Base-by-base conservation (phyloP, 345 rosid species). In the Crucihimalaya himalaica region DNA sequence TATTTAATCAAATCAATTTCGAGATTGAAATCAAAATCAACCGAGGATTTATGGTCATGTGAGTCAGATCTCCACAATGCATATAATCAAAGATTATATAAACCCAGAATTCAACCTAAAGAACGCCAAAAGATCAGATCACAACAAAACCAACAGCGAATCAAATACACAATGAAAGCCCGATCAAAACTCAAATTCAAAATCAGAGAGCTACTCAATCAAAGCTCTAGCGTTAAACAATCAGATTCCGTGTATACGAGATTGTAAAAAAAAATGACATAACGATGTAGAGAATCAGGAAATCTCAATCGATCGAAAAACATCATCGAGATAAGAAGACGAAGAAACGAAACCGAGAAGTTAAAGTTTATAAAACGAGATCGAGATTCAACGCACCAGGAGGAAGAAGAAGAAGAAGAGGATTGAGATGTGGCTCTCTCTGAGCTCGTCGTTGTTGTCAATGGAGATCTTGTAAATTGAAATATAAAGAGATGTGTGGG, bases 41-140 rank as follows among this genome's bases (percentile, higher is more conserved):
- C 37, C 10, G 37, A 19, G 64, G 58, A 25, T 14, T 15, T 53
- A 5, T 20, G 28, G 14, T 3, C 27, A 60, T 39, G 3, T 52
- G 34, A 63, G 2, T 48, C 67, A 58, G 78, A 66, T 74, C 67
- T 58, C 35, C 8, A 21, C 53, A 74, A 74, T 66, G 72, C 43
- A 57, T 25, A 56, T 57, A 56, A 27, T 27, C 13, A 64, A 37
- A 8, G 21, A 72, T 1, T 21, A 16, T 11, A 56, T 56, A 12
- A 55, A 35, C 32, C 23, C 39, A 66, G 32, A 14, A 66, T 64
- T 23, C n/a, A 12, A 12, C 78, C 35, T 46, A 66, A 64, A 45
- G 27, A 48, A 48, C 23, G 28, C 23, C 13, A 65, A 34, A 35
- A 25, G 52, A 74, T 66, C 53, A 74, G 67, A 74, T 74, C 72